Conservation (phyloP, 805 yeast species). For the Barnettozyma salicaria region DNA sequence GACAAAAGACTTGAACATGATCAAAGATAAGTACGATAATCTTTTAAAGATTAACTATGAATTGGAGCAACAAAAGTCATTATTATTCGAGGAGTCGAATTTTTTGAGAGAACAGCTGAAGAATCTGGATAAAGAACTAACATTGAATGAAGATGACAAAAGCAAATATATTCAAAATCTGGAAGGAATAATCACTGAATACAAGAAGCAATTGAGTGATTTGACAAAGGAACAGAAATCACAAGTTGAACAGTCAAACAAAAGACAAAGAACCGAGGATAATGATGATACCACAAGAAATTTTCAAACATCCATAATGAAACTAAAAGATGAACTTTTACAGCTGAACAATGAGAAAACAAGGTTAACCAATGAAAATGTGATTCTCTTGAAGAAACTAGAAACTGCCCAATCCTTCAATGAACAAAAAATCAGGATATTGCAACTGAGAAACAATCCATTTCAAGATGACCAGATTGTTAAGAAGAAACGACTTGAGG, state of each 20-base stretch:
- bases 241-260: constrained; percentile 24
- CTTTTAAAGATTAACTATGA: constrained; percentile 34
- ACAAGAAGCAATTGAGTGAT: constrained; percentile 31
- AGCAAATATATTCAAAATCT: constrained; percentile 18
- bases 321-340: constrained; percentile 37
- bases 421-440: constrained; percentile 40
- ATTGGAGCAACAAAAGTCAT: constrained; percentile 43
- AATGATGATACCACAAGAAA: constrained; percentile 20
- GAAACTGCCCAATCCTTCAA: constrained; percentile 30
- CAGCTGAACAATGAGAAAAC: constrained; percentile 33
- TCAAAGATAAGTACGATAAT: constrained; percentile 25
- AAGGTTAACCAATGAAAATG: constrained; percentile 32
- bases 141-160: constrained; percentile 19
- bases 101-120: constrained; percentile 52
- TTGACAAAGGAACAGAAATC: constrained; percentile 37
- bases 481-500: constrained; percentile 44
- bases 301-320: constrained; percentile 26
- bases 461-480: constrained; percentile 54
- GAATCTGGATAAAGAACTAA: constrained; percentile 35
- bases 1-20: constrained; percentile 23
- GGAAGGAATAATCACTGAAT: constrained; percentile 44
- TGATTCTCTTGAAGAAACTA: constrained; percentile 33
- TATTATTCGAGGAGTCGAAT: constrained; percentile 54
- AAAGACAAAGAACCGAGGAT: constrained; percentile 27
- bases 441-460: constrained; percentile 66